Evolutionary conservation across 2,329 filamentous ascomycete species (phyloP).

Genomic region (Mollisia scopiformis): DNA sequence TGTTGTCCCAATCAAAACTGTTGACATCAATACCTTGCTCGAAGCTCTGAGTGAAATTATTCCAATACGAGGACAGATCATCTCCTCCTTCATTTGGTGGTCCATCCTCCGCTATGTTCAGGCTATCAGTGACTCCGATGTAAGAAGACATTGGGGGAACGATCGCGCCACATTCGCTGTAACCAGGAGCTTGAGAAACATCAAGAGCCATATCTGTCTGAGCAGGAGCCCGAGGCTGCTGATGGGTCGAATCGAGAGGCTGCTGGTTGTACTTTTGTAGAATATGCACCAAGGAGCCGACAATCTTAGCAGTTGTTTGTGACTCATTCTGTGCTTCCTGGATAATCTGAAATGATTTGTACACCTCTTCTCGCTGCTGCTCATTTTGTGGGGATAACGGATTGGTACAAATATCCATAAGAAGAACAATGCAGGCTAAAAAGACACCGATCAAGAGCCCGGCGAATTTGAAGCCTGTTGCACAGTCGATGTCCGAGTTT

Average conservation of each 20-base stretch:
- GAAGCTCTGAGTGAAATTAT: slow-evolving; percentile 14
- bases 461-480: slow-evolving; percentile 24
- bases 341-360: slow-evolving; percentile 36
- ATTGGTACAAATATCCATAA: slow-evolving; percentile 40
- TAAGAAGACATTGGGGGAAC: neutral
- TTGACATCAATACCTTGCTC: slow-evolving; percentile 11
- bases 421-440: slow-evolving; percentile 41
- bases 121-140: neutral
- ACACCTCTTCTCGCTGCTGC: slow-evolving; percentile 32
- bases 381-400: slow-evolving; percentile 30
- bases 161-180: neutral
- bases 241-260: neutral
- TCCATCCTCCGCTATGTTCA: neutral
- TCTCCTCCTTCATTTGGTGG: neutral
- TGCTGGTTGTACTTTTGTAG: slow-evolving; percentile 27
- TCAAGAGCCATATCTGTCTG: neutral
- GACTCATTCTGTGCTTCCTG: slow-evolving; percentile 37
- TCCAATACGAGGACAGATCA: slow-evolving; percentile 8
- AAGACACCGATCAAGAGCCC: slow-evolving; percentile 36
- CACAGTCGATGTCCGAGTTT: neutral
- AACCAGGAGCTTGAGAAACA: neutral
- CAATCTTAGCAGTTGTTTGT: slow-evolving; percentile 33
- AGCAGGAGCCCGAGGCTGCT: neutral
- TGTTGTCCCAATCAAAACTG: slow-evolving; percentile 13
- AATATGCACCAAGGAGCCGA: slow-evolving; percentile 38